Evolutionary conservation across 2,329 filamentous ascomycete genomes (phyloP), one percentile per base, ranked within the genome.

Genomic region (Exophiala calicioides): DNA sequence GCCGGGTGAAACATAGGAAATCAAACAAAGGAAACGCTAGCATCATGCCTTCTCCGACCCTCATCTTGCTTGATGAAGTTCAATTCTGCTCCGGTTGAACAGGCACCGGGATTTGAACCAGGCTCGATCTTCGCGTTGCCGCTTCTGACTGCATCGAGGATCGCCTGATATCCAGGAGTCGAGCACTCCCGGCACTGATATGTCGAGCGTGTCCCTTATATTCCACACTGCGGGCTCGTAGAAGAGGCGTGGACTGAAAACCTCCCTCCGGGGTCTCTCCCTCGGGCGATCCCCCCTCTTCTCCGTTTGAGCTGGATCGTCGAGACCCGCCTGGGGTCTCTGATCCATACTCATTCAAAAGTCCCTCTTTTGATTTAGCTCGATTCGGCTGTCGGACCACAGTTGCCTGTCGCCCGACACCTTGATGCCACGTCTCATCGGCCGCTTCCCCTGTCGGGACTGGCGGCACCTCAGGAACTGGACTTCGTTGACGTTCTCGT

Each of bases 101-200:
- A 31, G 30, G 23, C 26, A 39, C 24, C 23, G 40, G 41, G 23
- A 35, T 40, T 20, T 50, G 45, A 26, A 43, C 26, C 20, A 52
- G 18, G 31, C 40, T 41, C 13, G 47, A 37, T 31, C 44, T 56
- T 31, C 44, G 47, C 16, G 51, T 45, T 23, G 37, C 21, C 12
- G 42, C 24, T 61, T 70, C 74, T 31, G 66, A 69, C 53, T 83
- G 81, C 9, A 69, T 66, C 16, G 80, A 84, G 33, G 65, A 64
- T 19, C 77, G 73, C 16, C 79, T 75, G 35, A 90, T 75, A 38
- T 90, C 82, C 38, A 93, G 70, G 40, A 91, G 68, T 66, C 81
- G 86, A 8, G 86, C 86, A 61, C 85, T 90, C 38, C 87, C 87
- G 33, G 86, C 85, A 60, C 86, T 90, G 60, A 90, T 82, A 54